Evolutionary conservation across 352 stramenopile genomes (phyloP).

Genomic region (Phytophthora hibernalis): DNA sequence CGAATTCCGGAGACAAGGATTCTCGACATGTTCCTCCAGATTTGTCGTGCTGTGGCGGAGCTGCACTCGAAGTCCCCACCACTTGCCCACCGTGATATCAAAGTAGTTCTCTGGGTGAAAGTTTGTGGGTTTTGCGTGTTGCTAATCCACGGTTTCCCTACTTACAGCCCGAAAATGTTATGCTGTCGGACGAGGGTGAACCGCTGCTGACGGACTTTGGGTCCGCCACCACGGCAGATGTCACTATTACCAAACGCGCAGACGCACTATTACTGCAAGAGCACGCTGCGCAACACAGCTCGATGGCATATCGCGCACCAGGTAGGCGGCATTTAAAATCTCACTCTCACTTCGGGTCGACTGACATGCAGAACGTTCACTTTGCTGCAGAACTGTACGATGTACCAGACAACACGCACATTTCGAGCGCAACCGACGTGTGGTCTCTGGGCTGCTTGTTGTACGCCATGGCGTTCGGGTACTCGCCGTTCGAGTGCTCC

Average conservation of each 20-base stretch:
- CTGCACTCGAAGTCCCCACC: slow-evolving; percentile 76
- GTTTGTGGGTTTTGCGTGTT: background rate
- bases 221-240: slow-evolving; percentile 68
- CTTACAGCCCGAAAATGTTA: slow-evolving; percentile 85
- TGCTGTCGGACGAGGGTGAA: slow-evolving; percentile 81
- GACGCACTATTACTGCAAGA: slow-evolving; percentile 90
- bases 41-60: slow-evolving; percentile 81
- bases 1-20: slow-evolving; percentile 73
- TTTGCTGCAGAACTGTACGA: slow-evolving; percentile 82
- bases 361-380: slow-evolving; percentile 8
- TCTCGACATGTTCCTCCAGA: slow-evolving; percentile 84
- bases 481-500: slow-evolving; percentile 90
- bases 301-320: slow-evolving; percentile 89
- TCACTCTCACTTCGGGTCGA: background rate
- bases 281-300: slow-evolving; percentile 81
- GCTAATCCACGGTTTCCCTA: slow-evolving; percentile 5
- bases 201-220: slow-evolving; percentile 92
- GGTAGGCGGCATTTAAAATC: slow-evolving; percentile 44
- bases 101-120: slow-evolving; percentile 39
- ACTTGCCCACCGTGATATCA: slow-evolving; percentile 89
- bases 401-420: slow-evolving; percentile 68
- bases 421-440: slow-evolving; percentile 85
- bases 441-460: slow-evolving; percentile 92
- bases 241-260: slow-evolving; percentile 68
- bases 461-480: slow-evolving; percentile 90